phyloP scores from a whole-genome alignment of 192 early-diverging fungal genomes.

The Backusella australiensis region DNA sequence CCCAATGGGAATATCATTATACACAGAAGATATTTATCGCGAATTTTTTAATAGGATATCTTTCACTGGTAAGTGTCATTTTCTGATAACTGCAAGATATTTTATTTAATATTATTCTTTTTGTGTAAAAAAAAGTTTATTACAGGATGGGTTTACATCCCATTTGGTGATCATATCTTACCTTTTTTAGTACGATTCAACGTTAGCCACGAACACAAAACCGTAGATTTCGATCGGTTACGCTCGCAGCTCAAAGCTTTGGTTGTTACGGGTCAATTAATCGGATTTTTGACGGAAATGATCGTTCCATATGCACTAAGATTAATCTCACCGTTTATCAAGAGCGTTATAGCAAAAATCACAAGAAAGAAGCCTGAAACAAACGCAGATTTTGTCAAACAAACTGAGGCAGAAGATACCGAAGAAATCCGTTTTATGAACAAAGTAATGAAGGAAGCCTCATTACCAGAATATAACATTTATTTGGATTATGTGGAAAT shows the following conservation, averaged over 20 bases:
- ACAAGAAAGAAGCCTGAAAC: slow-evolving; percentile 13
- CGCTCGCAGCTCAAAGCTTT: slow-evolving; percentile 68
- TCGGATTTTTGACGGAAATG: slow-evolving; percentile 74
- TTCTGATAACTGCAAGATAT: background rate
- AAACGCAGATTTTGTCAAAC: slow-evolving; percentile 1
- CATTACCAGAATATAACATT: slow-evolving; percentile 74
- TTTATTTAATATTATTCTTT: background rate
- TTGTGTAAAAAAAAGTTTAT: slow-evolving; percentile 47
- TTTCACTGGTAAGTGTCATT: slow-evolving; percentile 56
- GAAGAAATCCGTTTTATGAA: slow-evolving; percentile 47
- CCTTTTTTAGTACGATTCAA: slow-evolving; percentile 41
- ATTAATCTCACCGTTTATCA: slow-evolving; percentile 30
- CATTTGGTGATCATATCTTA: slow-evolving; percentile 69
- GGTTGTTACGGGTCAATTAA: slow-evolving; percentile 79
- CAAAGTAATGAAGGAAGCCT: slow-evolving; percentile 55
- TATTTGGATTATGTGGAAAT: slow-evolving; percentile 92
- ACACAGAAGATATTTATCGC: slow-evolving; percentile 88
- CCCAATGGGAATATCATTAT: slow-evolving; percentile 64
- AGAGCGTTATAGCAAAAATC: slow-evolving; percentile 1
- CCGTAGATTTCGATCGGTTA: slow-evolving; percentile 54
- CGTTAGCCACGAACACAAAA: slow-evolving; percentile 33
- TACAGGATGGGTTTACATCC: slow-evolving; percentile 86
- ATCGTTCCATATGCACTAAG: slow-evolving; percentile 66
- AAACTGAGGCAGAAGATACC: slow-evolving; percentile 18
- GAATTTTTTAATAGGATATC: slow-evolving; percentile 77